Percentiles rank a stretch among this genome's conserved stretches.
These are phyloP conservation scores for Postia placenta DNA, from an alignment of 768 basidiomycete species.

Conservation along the genomic window DNA sequence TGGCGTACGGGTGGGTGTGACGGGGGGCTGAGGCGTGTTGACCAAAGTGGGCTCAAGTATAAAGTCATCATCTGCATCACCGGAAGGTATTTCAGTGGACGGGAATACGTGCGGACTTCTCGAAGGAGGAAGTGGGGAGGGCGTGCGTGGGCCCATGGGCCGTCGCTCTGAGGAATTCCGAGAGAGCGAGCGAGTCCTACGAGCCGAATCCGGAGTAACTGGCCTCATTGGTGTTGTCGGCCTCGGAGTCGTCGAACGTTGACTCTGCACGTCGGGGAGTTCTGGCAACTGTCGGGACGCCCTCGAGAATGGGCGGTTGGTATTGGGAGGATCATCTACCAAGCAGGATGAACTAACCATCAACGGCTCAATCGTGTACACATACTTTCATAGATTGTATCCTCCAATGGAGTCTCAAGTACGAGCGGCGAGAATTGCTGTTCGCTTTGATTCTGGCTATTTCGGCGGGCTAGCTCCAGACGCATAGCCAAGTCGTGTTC, in stretches of 20 bases:
- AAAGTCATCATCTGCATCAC: slow-evolving; percentile 38
- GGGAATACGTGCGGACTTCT: slow-evolving; percentile 29
- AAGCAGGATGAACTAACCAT: slow-evolving; percentile 4
- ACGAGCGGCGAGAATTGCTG: slow-evolving; percentile 33
- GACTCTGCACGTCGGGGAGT: slow-evolving; percentile 31
- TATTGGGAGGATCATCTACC: slow-evolving; percentile 55
- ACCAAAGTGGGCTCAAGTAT: slow-evolving; percentile 34
- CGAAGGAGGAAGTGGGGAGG: slow-evolving; percentile 57
- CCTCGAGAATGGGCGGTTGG: slow-evolving; percentile 50
- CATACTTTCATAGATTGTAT: slow-evolving; percentile 77
- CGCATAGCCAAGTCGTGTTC: slow-evolving; percentile 74
- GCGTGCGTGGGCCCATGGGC: slow-evolving; percentile 69
- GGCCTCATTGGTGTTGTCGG: slow-evolving; percentile 32
- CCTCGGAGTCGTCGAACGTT: slow-evolving; percentile 39
- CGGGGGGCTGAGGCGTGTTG: slow-evolving; percentile 20
- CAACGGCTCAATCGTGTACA: neutral
- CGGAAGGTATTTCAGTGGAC: slow-evolving; percentile 31
- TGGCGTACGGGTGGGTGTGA: slow-evolving; percentile 34
- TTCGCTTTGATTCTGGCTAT: slow-evolving; percentile 71
- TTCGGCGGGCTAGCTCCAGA: slow-evolving; percentile 76
- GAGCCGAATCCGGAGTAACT: slow-evolving; percentile 5
- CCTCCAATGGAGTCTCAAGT: slow-evolving; percentile 46
- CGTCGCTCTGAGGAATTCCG: slow-evolving; percentile 50
- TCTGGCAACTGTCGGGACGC: slow-evolving; percentile 19
- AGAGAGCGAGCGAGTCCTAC: slow-evolving; percentile 33